Evolutionary conservation across 331 rosid species (phyloP).

Genomic region (Saraca asoca): DNA sequence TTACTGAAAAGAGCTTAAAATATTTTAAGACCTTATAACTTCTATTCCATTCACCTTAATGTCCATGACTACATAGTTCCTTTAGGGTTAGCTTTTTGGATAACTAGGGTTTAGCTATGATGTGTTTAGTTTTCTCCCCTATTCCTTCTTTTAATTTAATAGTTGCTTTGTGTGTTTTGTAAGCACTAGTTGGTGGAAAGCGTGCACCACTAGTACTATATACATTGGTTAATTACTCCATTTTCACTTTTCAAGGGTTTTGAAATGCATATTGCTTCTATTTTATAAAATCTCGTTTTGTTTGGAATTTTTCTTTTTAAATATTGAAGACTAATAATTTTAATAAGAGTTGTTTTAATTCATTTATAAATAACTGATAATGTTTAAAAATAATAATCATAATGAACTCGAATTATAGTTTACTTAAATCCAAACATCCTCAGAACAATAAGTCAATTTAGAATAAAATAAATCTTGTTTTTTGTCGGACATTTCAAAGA

Average conservation of each 20-base stretch:
- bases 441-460: too few relatives aligned
- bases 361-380: too few relatives aligned
- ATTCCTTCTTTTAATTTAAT: constrained; percentile 22
- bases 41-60: constrained; percentile 34
- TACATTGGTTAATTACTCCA: not conserved
- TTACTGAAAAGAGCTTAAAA: constrained; percentile 36
- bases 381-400: too few relatives aligned
- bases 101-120: constrained; percentile 39
- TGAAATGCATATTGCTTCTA: constrained; percentile 40
- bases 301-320: too few relatives aligned
- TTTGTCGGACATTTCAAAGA: too few relatives aligned
- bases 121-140: constrained; percentile 14
- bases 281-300: not conserved
- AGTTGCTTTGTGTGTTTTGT: constrained; percentile 35
- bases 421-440: too few relatives aligned
- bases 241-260: constrained; percentile 23
- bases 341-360: too few relatives aligned
- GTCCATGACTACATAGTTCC: constrained; percentile 30
- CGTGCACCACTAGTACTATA: constrained; percentile 26
- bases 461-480: too few relatives aligned
- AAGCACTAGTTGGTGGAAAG: constrained; percentile 27
- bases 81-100: constrained; percentile 38
- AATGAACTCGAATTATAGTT: too few relatives aligned
- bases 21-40: constrained; percentile 30
- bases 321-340: too few relatives aligned